phyloP scores from a whole-genome alignment of 208 protist genomes.

The Leishmania martiniquensis region DNA sequence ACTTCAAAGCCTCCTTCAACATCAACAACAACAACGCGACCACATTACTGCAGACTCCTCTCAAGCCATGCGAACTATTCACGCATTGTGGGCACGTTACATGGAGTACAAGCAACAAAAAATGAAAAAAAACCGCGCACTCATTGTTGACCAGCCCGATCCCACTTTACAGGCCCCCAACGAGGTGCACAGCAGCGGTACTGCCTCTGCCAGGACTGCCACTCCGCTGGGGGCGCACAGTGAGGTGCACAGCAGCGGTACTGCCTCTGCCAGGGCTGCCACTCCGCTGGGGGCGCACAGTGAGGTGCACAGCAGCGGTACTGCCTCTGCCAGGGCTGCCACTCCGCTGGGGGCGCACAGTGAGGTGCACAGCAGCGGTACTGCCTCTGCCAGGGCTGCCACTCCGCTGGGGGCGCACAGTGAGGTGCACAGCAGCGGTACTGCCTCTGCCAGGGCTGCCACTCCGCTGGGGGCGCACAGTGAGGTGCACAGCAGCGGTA shows the following conservation, averaged over 20 bases:
- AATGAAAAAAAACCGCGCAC: too few species aligned
- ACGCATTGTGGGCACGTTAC: constrained; percentile 12
- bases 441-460: neutral
- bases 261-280: neutral
- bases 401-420: constrained; percentile 2
- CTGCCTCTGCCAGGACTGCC: too few species aligned
- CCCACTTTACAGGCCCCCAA: too few species aligned
- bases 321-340: neutral
- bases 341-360: neutral
- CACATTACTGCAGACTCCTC: constrained; percentile 3
- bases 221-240: too few species aligned
- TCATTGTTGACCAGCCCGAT: too few species aligned
- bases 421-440: neutral
- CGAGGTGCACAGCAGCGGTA: too few species aligned
- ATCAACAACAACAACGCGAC: constrained; percentile 20
- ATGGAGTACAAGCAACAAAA: too few species aligned
- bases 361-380: too few species aligned
- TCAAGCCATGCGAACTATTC: constrained; percentile 10
- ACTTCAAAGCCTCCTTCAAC: constrained; percentile 1
- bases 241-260: too few species aligned
- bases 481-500: too few species aligned
- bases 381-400: neutral
- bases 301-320: neutral
- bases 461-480: neutral
- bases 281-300: neutral